Conservation (phyloP, 192 early-diverging fungal species). For the Backusella luteola region DNA sequence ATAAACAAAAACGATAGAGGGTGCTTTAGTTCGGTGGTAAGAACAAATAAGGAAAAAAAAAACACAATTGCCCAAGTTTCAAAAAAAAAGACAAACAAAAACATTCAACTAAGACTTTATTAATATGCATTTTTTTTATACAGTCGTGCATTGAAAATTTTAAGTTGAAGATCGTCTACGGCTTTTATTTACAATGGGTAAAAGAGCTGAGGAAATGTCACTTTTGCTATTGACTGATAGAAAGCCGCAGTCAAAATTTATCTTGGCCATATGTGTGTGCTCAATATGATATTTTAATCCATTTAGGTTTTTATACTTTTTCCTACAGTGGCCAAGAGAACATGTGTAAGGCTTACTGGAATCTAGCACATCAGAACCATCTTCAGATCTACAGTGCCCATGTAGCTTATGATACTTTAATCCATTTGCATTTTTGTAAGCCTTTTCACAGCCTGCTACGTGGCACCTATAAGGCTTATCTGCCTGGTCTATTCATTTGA, state of each 20-base stretch:
- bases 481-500: background rate
- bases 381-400: slow-evolving; percentile 59
- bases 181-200: slow-evolving; percentile 1
- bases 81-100: background rate
- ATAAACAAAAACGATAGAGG: too few relatives aligned
- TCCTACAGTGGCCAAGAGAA: slow-evolving; percentile 71
- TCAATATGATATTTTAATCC: slow-evolving; percentile 91
- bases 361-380: slow-evolving; percentile 49
- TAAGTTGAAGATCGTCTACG: background rate
- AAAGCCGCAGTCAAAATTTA: background rate
- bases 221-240: background rate
- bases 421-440: slow-evolving; percentile 97
- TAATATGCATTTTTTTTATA: background rate
- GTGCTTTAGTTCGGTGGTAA: too few relatives aligned
- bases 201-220: background rate
- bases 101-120: background rate
- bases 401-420: slow-evolving; percentile 96
- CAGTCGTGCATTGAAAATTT: background rate
- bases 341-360: slow-evolving; percentile 69
- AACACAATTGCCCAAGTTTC: background rate
- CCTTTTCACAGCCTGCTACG: slow-evolving; percentile 80
- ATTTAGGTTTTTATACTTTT: slow-evolving; percentile 92
- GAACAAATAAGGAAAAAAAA: too few relatives aligned
- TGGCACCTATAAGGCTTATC: slow-evolving; percentile 18
- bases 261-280: slow-evolving; percentile 61